A percentile compares a stretch with the other conserved stretches of the same genome.
These are phyloP conservation scores for Boletus insuetus DNA, from an alignment of 768 basidiomycete genomes.

Conservation along the genomic window DNA sequence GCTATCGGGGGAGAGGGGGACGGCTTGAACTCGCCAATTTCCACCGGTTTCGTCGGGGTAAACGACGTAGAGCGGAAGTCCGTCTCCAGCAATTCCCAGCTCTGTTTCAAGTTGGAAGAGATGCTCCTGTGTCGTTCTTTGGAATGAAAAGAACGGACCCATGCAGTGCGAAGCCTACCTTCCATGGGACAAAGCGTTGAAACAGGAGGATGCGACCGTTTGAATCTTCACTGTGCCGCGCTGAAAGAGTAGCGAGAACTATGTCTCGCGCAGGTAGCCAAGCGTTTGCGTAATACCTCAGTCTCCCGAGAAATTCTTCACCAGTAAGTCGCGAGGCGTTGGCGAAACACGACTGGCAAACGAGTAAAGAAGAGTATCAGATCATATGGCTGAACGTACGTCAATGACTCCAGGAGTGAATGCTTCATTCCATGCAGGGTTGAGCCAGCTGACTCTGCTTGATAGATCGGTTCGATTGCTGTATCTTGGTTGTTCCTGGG, in stretches of 20 bases:
- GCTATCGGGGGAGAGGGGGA: conserved; percentile 76
- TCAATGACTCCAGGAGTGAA: conserved; percentile 65
- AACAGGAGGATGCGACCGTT: conserved; percentile 79
- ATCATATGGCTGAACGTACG: conserved; percentile 43
- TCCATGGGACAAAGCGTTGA: conserved; percentile 83
- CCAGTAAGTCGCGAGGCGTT: conserved; percentile 83
- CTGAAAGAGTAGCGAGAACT: conserved; percentile 57
- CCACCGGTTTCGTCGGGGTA: conserved; percentile 79
- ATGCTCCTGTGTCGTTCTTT: conserved; percentile 61
- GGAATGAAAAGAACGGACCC: not conserved
- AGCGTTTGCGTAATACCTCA: conserved; percentile 81
- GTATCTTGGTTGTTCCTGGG: conserved; percentile 67
- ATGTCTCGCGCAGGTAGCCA: conserved; percentile 92
- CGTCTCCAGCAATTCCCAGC: conserved; percentile 39
- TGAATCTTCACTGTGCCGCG: conserved; percentile 59
- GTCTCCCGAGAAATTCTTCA: conserved; percentile 73
- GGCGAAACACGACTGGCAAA: conserved; percentile 60
- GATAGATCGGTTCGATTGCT: conserved; percentile 79
- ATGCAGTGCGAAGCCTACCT: conserved; percentile 44
- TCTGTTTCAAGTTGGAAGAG: conserved; percentile 83
- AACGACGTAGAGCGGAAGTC: conserved; percentile 76
- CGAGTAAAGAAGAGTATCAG: conserved; percentile 8
- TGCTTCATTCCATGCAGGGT: conserved; percentile 90
- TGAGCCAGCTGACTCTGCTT: conserved; percentile 77
- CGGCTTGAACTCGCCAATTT: conserved; percentile 92